Evolutionary conservation across 2,329 filamentous ascomycete species (phyloP).

Genomic region (Claviceps quebecensis): DNA sequence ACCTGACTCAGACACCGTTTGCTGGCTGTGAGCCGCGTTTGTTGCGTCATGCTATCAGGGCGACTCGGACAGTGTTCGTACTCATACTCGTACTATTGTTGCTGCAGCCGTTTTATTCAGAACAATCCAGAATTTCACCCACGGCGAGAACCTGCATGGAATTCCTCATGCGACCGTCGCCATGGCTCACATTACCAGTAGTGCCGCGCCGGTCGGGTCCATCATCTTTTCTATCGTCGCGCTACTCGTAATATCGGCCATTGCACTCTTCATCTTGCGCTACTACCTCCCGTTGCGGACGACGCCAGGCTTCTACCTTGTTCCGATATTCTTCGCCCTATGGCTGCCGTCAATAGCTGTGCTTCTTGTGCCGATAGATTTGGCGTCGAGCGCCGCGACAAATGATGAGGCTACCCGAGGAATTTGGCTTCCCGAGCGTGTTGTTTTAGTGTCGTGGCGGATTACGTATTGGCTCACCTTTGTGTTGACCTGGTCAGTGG

Average conservation of each 20-base stretch:
- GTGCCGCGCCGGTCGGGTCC: slow-evolving; percentile 58
- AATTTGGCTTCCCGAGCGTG: slow-evolving; percentile 70
- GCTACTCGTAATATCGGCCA: slow-evolving; percentile 57
- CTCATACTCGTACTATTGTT: too few relatives aligned
- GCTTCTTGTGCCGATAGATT: slow-evolving; percentile 85
- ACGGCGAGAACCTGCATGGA: slow-evolving; percentile 13
- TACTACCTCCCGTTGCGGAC: slow-evolving; percentile 82
- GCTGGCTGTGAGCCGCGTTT: neutral
- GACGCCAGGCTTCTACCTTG: slow-evolving; percentile 76
- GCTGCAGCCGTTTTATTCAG: too few relatives aligned
- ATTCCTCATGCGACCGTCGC: slow-evolving; percentile 17
- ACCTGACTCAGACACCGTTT: neutral
- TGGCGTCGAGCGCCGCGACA: slow-evolving; percentile 69
- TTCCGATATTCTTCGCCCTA: slow-evolving; percentile 92
- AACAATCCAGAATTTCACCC: neutral
- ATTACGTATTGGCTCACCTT: slow-evolving; percentile 98
- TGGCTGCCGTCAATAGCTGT: slow-evolving; percentile 85
- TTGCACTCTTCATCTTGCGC: slow-evolving; percentile 73
- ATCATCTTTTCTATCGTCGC: slow-evolving; percentile 63
- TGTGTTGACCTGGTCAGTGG: slow-evolving; percentile 68
- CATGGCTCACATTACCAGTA: slow-evolving; percentile 37
- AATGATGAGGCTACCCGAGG: slow-evolving; percentile 59
- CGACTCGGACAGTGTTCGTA: neutral
- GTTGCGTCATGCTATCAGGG: slow-evolving; percentile 7
- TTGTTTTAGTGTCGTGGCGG: slow-evolving; percentile 79